Conservation (phyloP, 805 yeast genomes). For the Kurtzmaniella fragi region DNA sequence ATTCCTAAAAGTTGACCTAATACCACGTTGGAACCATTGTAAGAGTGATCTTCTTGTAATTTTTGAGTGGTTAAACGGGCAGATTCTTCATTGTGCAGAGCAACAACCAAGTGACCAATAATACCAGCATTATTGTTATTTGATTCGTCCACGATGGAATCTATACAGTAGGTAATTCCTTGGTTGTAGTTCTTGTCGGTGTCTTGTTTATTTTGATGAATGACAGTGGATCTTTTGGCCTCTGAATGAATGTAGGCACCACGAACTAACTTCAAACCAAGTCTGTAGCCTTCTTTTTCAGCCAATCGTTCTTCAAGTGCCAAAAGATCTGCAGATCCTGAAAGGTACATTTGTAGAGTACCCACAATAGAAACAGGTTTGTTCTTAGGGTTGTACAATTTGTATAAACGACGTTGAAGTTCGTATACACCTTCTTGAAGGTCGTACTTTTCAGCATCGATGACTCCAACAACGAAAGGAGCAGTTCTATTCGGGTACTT, state of each 20-base stretch:
- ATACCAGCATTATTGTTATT: conserved; percentile 32
- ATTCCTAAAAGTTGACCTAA: conserved; percentile 91
- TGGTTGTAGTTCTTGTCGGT: conserved; percentile 76
- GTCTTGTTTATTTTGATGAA: conserved; percentile 69
- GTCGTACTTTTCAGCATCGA: conserved; percentile 89
- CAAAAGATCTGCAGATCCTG: conserved; percentile 61
- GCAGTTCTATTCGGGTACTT: conserved; percentile 60
- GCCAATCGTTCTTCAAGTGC: conserved; percentile 64
- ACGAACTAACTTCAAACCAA: conserved; percentile 87
- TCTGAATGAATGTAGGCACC: conserved; percentile 96
- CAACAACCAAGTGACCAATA: conserved; percentile 79
- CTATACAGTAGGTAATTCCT: conserved; percentile 60
- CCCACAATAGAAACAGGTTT: conserved; percentile 72
- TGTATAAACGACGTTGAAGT: conserved; percentile 76
- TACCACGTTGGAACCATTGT: conserved; percentile 56
- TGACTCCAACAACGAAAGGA: conserved; percentile 71
- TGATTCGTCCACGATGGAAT: conserved; percentile 40
- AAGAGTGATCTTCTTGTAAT: conserved; percentile 18
- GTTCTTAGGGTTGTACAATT: conserved; percentile 59
- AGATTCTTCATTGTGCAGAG: conserved; percentile 84
- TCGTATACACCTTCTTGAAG: conserved; percentile 90
- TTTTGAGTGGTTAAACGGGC: conserved; percentile 63
- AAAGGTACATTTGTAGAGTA: conserved; percentile 87
- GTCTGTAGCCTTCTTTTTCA: conserved; percentile 51
- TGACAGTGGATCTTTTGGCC: conserved; percentile 58